Percentiles rank a stretch among this genome's conserved stretches.
phyloP scores from a whole-genome alignment of 768 basidiomycete species.

The Collybia sordida region DNA sequence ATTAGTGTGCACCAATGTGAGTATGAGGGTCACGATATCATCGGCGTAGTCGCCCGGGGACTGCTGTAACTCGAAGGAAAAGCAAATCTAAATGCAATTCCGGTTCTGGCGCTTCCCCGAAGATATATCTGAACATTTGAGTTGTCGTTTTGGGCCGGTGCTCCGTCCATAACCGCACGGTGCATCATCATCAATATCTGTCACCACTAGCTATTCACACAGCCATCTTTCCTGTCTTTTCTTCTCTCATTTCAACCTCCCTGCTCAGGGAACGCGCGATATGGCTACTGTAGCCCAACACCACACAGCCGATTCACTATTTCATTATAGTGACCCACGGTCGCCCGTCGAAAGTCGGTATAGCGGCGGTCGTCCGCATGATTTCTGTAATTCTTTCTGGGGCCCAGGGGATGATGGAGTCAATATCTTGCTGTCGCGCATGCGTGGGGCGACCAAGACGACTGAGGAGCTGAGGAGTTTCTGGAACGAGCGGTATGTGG shows the following conservation, averaged over 20 bases:
- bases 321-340: conserved; percentile 55
- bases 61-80: no score
- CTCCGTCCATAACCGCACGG: no score
- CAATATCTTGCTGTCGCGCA: conserved; percentile 84
- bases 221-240: conserved; percentile 11
- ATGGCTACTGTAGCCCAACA: conserved; percentile 71
- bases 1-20: no score
- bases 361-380: conserved; percentile 38
- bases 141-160: no score
- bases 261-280: background rate
- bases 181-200: conserved; percentile 15
- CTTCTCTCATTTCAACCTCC: background rate
- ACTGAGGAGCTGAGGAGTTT: conserved; percentile 86
- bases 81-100: no score
- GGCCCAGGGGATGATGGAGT: conserved; percentile 82
- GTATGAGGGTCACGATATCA: no score
- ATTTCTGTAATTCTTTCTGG: conserved; percentile 99
- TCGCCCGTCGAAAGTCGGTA: conserved; percentile 48
- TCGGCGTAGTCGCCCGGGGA: no score
- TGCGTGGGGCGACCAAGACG: conserved; percentile 82
- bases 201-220: conserved; percentile 10
- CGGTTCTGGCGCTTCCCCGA: no score
- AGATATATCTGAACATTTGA: no score
- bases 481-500: conserved; percentile 88
- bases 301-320: conserved; percentile 65